phyloP scores from a whole-genome alignment of 306 rosid genomes.

The Pachyrhizus erosus region DNA sequence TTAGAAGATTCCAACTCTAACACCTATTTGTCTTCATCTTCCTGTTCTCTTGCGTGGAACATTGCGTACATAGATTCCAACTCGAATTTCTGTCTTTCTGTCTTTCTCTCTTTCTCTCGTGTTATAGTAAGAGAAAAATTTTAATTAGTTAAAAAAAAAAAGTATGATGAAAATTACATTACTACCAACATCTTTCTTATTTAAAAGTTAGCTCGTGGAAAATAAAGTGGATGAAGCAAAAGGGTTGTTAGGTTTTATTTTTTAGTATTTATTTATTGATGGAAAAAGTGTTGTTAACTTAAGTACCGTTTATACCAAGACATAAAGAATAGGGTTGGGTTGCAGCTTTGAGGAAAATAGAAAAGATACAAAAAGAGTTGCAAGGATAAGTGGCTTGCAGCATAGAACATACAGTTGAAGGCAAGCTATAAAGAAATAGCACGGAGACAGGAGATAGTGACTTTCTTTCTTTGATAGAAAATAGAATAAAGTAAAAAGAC shows the following conservation, averaged over 20 bases:
- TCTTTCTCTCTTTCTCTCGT: conserved; percentile 29
- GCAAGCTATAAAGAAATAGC: conserved; percentile 18
- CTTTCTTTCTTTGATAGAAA: conserved; percentile 6
- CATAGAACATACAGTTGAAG: not conserved
- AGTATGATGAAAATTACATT: not conserved
- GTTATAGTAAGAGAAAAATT: not conserved
- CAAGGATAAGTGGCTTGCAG: not conserved
- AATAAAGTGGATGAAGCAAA: not conserved
- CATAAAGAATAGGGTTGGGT: conserved; percentile 28
- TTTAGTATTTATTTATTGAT: not conserved
- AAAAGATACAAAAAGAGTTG: conserved; percentile 34
- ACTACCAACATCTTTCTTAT: not conserved
- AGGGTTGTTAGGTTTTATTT: not conserved
- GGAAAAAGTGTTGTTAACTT: not conserved
- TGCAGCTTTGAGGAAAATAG: conserved; percentile 33
- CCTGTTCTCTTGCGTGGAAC: conserved; percentile 49
- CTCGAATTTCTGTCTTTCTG: conserved; percentile 23
- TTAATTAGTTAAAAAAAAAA: not conserved
- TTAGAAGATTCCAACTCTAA: conserved; percentile 54
- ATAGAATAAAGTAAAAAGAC: conserved; percentile 44
- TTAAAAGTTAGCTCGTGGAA: not conserved
- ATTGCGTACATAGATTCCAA: conserved; percentile 51
- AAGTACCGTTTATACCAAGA: conserved; percentile 23
- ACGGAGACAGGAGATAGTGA: conserved; percentile 37
- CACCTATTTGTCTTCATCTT: conserved; percentile 49